Base-by-base conservation (phyloP, 2,329 filamentous ascomycete genomes). In the Fusarium illudens region DNA sequence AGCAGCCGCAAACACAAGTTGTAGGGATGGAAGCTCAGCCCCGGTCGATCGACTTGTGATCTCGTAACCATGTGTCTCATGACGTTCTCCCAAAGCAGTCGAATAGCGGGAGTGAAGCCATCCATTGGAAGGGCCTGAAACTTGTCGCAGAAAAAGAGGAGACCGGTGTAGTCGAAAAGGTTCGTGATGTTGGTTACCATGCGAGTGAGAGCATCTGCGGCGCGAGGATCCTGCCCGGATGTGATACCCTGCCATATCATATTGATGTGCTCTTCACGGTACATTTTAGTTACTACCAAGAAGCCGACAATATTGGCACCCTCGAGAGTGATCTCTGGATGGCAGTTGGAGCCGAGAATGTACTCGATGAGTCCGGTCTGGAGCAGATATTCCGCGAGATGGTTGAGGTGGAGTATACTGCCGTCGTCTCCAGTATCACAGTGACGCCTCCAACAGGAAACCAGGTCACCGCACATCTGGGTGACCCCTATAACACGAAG, bases 241-340 rank as follows among this genome's bases (percentile, higher is more conserved):
- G 87, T 90, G 52, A 97, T 89, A 0, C 92, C 92, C 62, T 90
- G 88, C 95, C 95, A 98, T 64, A 97, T 87, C 15, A 87, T 85
- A 74, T 97, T 91, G 1, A 92, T 92, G 73, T 96, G 91, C 19
- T 85, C 79, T 32, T 88, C 78, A 1, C 86, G 87, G 78, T 95
- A 97, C 13, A 88, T 90, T 56, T 85, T 84, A 0, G 92, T 96
- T 13, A 96, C 91, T 20, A 93, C 87, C 53, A 98, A 83, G 73
- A 98, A 98, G 1, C 92, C 92, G 49, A 97, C 84, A 55, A 98
- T 92, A 67, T 97, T 97, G 37, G 86, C 85, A 73, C 92, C 92
- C 70, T 94, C 89, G 33, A 86, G 84, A 19, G 96, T 96, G 55
- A 98, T 88, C 75, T 97, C 94, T 1, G 94, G 93, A 74, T 98